A percentile compares a stretch with the other conserved stretches of the same genome.
phyloP scores from a whole-genome alignment of 2,329 filamentous ascomycete genomes.

The Coniochaeta hoffmannii region DNA sequence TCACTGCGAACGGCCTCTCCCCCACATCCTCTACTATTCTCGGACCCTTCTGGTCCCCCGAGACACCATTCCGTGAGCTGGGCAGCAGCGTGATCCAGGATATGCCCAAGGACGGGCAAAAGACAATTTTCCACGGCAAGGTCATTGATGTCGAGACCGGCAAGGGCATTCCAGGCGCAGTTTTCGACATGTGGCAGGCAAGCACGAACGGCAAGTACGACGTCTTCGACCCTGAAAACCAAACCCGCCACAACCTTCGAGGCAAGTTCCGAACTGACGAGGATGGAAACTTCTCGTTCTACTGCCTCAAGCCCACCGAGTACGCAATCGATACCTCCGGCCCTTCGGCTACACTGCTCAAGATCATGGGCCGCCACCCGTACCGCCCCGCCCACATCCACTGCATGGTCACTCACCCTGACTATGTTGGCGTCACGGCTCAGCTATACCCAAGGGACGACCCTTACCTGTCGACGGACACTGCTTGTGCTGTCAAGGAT shows the following conservation, averaged over 20 bases:
- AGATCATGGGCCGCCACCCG: constrained; percentile 46
- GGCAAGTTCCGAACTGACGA: constrained; percentile 58
- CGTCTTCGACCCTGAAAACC: constrained; percentile 60
- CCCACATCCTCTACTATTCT: constrained; percentile 72
- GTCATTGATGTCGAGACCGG: constrained; percentile 49
- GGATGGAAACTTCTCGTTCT: constrained; percentile 52
- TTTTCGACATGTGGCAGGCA: constrained; percentile 74
- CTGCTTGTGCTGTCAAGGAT: constrained; percentile 31
- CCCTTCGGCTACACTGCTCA: constrained; percentile 45
- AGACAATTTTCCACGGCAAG: constrained; percentile 57
- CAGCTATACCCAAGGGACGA: constrained; percentile 59
- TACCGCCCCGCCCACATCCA: constrained; percentile 55
- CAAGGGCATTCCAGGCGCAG: constrained; percentile 55
- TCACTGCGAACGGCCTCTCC: constrained; percentile 36
- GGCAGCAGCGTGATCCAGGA: constrained; percentile 57
- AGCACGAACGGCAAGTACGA: constrained; percentile 63
- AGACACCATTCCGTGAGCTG: constrained; percentile 61
- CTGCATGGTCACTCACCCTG: constrained; percentile 39
- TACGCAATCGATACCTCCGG: constrained; percentile 36
- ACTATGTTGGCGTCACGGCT: constrained; percentile 56
- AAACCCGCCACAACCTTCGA: constrained; percentile 55
- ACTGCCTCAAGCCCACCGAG: constrained; percentile 46
- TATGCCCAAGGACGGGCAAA: constrained; percentile 38
- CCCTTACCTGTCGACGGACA: constrained; percentile 41
- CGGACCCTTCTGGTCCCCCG: constrained; percentile 74